Conservation (phyloP, 768 basidiomycete genomes). For the Rubroboletus satanas region DNA sequence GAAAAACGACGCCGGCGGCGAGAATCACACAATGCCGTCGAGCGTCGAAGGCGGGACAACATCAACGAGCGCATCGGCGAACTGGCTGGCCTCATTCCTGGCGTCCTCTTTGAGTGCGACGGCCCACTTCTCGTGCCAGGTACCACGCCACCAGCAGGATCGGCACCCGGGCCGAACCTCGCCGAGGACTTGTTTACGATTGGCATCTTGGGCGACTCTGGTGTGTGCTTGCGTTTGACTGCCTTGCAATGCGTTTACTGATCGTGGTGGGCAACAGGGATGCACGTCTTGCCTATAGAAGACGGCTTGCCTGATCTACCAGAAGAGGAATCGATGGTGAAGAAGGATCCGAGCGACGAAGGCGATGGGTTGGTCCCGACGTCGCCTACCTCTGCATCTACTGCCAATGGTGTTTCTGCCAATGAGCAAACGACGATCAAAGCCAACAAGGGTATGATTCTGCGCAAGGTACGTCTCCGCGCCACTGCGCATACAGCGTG, state of each 20-base stretch:
- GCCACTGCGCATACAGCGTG: background rate
- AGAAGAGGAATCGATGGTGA: conserved; percentile 24
- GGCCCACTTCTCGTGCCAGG: conserved; percentile 25
- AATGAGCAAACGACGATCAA: conserved; percentile 56
- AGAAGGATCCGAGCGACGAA: conserved; percentile 31
- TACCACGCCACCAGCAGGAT: conserved; percentile 7
- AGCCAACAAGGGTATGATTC: conserved; percentile 93
- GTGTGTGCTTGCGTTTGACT: conserved; percentile 7
- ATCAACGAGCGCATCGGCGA: conserved; percentile 96
- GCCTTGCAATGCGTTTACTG: background rate
- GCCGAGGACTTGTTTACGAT: conserved; percentile 22
- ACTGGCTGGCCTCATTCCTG: conserved; percentile 84
- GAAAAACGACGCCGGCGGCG: conserved; percentile 80
- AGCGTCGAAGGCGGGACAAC: conserved; percentile 81
- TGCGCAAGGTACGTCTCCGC: conserved; percentile 57
- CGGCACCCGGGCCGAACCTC: conserved; percentile 9
- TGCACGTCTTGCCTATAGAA: conserved; percentile 25
- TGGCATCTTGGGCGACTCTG: conserved; percentile 18
- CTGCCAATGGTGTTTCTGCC: conserved; percentile 5
- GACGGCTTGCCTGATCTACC: conserved; percentile 30
- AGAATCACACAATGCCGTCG: conserved; percentile 91
- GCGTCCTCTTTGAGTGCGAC: conserved; percentile 69
- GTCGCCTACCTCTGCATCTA: conserved; percentile 21
- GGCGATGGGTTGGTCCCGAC: conserved; percentile 20
- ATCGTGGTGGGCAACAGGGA: conserved; percentile 2